phyloP scores from a whole-genome alignment of 2,329 filamentous ascomycete species.

The Exophiala xenobiotica region DNA sequence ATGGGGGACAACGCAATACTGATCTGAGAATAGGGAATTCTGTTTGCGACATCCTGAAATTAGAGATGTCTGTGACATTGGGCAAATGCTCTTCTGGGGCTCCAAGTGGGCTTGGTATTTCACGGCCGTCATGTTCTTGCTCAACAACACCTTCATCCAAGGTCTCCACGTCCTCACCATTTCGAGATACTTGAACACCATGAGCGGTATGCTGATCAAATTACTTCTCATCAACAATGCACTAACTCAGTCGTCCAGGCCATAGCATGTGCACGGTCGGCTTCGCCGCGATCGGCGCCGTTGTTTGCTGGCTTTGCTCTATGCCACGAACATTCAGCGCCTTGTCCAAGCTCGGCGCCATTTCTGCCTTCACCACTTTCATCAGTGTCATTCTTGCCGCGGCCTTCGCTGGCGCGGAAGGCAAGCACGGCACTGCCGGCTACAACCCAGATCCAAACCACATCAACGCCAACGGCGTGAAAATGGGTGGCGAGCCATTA shows the following conservation, averaged over 20 bases:
- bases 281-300: conserved; percentile 71
- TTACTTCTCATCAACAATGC: too few species aligned
- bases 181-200: conserved; percentile 29
- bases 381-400: conserved; percentile 81
- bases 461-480: conserved; percentile 28
- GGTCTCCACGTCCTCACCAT: conserved; percentile 37
- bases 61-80: conserved; percentile 89
- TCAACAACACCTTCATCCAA: conserved; percentile 93
- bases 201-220: conserved; percentile 28
- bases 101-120: conserved; percentile 68
- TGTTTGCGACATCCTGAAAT: conserved; percentile 88
- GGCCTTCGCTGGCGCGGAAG: conserved; percentile 75
- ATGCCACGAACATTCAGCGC: conserved; percentile 82
- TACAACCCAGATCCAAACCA: conserved; percentile 55
- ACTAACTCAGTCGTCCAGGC: too few species aligned
- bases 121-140: conserved; percentile 80
- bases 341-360: conserved; percentile 74
- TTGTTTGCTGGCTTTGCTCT: conserved; percentile 75
- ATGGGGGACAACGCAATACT: conserved; percentile 18
- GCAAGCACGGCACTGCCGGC: conserved; percentile 62
- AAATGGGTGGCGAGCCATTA: conserved; percentile 59
- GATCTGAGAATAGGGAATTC: conserved; percentile 60
- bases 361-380: conserved; percentile 84
- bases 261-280: conserved; percentile 73
- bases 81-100: conserved; percentile 91